A percentile compares a stretch with the other conserved stretches of the same genome.
Conservation (phyloP, 495 filamentous ascomycete genomes). For the Aspergillus funiculosus region DNA sequence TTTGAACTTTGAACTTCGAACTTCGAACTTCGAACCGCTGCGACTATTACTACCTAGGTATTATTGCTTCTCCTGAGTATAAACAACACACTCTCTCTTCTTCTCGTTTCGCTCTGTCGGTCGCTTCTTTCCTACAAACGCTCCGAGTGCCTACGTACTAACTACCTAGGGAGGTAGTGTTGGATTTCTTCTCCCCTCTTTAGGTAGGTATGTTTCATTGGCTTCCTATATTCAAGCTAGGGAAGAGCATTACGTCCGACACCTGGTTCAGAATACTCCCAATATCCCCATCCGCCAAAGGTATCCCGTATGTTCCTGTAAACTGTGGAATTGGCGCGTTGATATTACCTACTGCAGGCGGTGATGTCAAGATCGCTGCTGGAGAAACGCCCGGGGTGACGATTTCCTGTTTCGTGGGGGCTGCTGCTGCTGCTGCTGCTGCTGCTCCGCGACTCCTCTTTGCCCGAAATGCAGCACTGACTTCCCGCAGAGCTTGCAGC, state of each 20-base stretch:
- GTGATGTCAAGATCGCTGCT: slow-evolving; percentile 20
- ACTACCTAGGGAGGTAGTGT: no score
- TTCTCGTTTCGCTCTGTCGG: no score
- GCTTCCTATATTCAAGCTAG: slow-evolving; percentile 28
- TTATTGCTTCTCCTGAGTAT: background rate
- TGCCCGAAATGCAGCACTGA: slow-evolving; percentile 33
- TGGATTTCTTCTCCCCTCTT: no score
- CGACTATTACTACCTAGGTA: no score
- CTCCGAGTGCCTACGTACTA: no score
- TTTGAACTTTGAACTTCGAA: no score
- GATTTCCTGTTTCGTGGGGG: background rate
- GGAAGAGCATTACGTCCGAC: slow-evolving; percentile 42
- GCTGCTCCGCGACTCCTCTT: slow-evolving; percentile 14
- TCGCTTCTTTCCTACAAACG: no score
- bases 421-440: no score
- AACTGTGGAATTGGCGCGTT: slow-evolving; percentile 13
- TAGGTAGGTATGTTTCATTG: slow-evolving; percentile 7
- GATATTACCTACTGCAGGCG: slow-evolving; percentile 23
- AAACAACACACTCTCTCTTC: no score
- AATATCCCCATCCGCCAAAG: slow-evolving; percentile 15
- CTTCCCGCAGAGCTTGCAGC: slow-evolving; percentile 36
- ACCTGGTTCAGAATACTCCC: slow-evolving; percentile 27
- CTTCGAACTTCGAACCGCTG: no score
- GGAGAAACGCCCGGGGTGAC: slow-evolving; percentile 16
- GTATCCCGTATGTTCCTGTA: slow-evolving; percentile 8